phyloP scores from a whole-genome alignment of 441 rosid species.

The Mallotus repandus region DNA sequence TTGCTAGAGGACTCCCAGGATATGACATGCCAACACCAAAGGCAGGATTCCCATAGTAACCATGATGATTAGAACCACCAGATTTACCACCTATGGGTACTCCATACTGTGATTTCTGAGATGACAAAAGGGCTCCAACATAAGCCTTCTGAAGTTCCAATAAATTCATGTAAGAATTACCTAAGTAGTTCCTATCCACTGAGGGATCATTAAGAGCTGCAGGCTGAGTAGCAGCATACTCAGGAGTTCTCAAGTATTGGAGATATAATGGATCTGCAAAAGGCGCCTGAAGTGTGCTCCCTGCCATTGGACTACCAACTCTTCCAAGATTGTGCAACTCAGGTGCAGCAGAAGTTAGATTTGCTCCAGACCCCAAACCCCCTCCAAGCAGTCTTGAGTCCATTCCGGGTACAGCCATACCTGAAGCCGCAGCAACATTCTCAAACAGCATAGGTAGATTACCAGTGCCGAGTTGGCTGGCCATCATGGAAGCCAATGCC shows the following conservation, averaged over 20 bases:
- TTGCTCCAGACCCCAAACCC: slow-evolving; percentile 29
- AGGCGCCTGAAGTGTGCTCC: slow-evolving; percentile 41
- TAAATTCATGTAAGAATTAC: slow-evolving; percentile 55
- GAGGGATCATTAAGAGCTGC: slow-evolving; percentile 43
- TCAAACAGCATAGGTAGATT: slow-evolving; percentile 52
- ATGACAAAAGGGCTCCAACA: slow-evolving; percentile 42
- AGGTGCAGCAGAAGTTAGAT: slow-evolving; percentile 41
- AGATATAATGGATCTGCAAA: slow-evolving; percentile 45
- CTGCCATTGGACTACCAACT: slow-evolving; percentile 40
- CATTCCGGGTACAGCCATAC: slow-evolving; percentile 42
- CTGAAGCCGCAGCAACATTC: slow-evolving; percentile 49
- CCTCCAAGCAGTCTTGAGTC: slow-evolving; percentile 45
- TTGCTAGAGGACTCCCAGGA: slow-evolving; percentile 47
- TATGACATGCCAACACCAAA: slow-evolving; percentile 56
- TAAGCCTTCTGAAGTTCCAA: slow-evolving; percentile 51
- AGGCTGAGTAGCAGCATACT: slow-evolving; percentile 48
- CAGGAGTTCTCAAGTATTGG: slow-evolving; percentile 51
- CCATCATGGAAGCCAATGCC: slow-evolving; percentile 47
- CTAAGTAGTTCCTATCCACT: slow-evolving; percentile 41
- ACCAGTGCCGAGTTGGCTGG: slow-evolving; percentile 43
- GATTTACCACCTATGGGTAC: slow-evolving; percentile 45
- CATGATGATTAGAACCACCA: slow-evolving; percentile 36
- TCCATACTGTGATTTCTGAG: slow-evolving; percentile 55
- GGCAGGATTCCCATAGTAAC: slow-evolving; percentile 48
- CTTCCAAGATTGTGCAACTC: slow-evolving; percentile 46